Conservation (phyloP, 129 eudicot genomes). For the Tagetes erecta region DNA sequence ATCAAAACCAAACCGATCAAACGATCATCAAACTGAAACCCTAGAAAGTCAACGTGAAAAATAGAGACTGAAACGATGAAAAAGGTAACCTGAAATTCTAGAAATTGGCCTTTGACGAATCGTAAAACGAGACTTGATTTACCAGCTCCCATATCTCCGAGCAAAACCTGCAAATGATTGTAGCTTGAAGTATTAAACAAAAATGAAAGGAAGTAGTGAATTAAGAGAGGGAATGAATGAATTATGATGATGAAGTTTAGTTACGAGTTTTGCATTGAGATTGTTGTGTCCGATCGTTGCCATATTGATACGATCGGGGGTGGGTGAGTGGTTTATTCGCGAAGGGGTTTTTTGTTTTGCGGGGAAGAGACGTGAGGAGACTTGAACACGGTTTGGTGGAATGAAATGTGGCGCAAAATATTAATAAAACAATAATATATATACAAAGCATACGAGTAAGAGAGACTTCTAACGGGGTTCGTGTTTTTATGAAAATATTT, state of each 20-base stretch:
- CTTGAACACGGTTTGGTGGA: conserved; percentile 18
- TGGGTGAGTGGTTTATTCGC: neutral
- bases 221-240: neutral
- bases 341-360: conserved; percentile 24
- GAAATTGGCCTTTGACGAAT: conserved; percentile 96
- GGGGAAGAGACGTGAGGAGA: neutral
- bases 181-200: neutral
- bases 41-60: conserved; percentile 28
- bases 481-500: too few relatives aligned
- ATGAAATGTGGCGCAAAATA: conserved; percentile 26
- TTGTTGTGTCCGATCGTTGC: conserved; percentile 73
- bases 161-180: conserved; percentile 58
- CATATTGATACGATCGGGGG: conserved; percentile 46
- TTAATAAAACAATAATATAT: neutral
- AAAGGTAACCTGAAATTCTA: conserved; percentile 79
- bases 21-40: conserved; percentile 21
- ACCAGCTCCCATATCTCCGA: conserved; percentile 99
- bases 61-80: neutral
- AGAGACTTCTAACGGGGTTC: too few relatives aligned
- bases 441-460: neutral
- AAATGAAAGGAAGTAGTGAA: neutral
- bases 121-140: conserved; percentile 96
- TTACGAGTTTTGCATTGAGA: conserved; percentile 91
- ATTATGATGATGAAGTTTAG: conserved; percentile 27
- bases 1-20: conserved; percentile 20